Evolutionary conservation across 352 stramenopile species (phyloP).

Genomic region (Phytopythium chamaehyphon): DNA sequence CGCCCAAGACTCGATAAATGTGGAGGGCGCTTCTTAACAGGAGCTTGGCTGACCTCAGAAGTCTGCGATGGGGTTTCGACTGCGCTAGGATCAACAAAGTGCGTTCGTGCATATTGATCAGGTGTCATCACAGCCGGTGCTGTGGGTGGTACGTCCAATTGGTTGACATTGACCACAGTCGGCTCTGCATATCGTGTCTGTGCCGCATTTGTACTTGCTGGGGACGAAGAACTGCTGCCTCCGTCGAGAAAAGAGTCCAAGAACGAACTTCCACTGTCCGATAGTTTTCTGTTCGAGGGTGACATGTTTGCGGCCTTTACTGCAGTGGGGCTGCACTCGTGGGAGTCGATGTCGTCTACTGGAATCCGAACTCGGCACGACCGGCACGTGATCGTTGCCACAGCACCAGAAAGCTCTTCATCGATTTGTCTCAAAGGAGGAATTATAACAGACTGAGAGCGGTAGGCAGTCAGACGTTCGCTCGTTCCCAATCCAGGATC

Average conservation of each 20-base stretch:
- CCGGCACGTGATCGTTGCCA: slow-evolving; percentile 40
- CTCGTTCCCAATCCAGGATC: slow-evolving; percentile 52
- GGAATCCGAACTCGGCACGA: slow-evolving; percentile 46
- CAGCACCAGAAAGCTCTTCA: neutral
- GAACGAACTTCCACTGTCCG: slow-evolving; percentile 19
- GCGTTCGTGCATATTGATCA: too few relatives aligned
- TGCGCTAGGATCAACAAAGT: too few relatives aligned
- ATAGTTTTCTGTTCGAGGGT: neutral
- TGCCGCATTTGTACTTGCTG: neutral
- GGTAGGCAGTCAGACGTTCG: slow-evolving; percentile 12
- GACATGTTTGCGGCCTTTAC: neutral
- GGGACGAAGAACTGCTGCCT: neutral
- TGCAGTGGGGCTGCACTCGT: slow-evolving; percentile 41
- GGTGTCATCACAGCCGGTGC: too few relatives aligned
- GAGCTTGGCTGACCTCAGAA: too few relatives aligned
- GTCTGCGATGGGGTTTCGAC: too few relatives aligned
- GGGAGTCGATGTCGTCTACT: slow-evolving; percentile 58
- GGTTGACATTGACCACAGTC: too few relatives aligned
- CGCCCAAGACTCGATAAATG: slow-evolving; percentile 5
- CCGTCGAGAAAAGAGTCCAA: slow-evolving; percentile 37
- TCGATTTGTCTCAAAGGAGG: neutral
- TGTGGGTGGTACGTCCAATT: too few relatives aligned
- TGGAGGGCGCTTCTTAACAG: neutral
- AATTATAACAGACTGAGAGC: slow-evolving; percentile 3
- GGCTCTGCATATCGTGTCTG: neutral